Evolutionary conservation across 257 asterid species (phyloP).

Genomic region (Fraxinus anomala): DNA sequence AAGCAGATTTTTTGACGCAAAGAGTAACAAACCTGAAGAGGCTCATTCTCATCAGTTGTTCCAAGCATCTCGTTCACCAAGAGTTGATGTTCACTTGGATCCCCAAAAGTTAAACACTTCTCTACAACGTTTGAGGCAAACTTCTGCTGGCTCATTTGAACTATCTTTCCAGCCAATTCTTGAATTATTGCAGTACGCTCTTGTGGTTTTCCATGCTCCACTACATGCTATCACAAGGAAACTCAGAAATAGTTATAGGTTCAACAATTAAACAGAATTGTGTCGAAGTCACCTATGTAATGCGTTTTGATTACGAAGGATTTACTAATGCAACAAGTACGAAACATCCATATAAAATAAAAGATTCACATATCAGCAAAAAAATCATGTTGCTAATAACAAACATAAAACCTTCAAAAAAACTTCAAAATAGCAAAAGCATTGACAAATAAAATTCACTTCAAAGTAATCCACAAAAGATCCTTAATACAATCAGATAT

Average conservation of each 20-base stretch:
- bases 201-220: slow-evolving; percentile 93
- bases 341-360: neutral
- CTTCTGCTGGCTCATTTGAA: slow-evolving; percentile 83
- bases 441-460: slow-evolving; percentile 7
- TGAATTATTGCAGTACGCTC: slow-evolving; percentile 77
- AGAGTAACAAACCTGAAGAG: slow-evolving; percentile 72
- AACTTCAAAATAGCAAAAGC: neutral
- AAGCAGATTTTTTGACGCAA: neutral
- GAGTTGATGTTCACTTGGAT: slow-evolving; percentile 72
- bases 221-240: slow-evolving; percentile 52
- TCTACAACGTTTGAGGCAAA: slow-evolving; percentile 70
- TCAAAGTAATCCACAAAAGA: neutral
- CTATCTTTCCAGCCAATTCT: slow-evolving; percentile 90
- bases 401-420: neutral
- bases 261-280: neutral
- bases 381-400: neutral
- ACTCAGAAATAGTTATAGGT: neutral
- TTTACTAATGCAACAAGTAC: too few species aligned
- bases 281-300: neutral
- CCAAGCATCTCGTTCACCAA: slow-evolving; percentile 97
- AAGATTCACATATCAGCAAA: too few species aligned
- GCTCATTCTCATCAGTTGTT: slow-evolving; percentile 90
- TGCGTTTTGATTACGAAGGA: neutral
- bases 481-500: neutral
- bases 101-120: slow-evolving; percentile 86